Conservation (phyloP, 345 rosid genomes). For the Cochlearia excelsa region DNA sequence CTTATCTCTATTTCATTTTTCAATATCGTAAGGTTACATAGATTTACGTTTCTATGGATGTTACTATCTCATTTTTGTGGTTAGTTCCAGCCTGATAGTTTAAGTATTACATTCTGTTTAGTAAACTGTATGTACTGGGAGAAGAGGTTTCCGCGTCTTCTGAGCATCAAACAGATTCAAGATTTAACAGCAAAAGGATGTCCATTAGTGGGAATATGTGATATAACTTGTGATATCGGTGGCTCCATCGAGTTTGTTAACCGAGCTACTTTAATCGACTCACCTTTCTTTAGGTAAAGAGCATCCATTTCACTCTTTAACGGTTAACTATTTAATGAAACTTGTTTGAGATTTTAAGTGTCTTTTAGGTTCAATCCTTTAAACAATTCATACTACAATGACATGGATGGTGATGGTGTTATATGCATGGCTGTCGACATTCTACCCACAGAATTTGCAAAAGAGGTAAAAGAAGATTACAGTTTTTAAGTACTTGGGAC, state of each 20-base stretch:
- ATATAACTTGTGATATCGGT: conserved; percentile 84
- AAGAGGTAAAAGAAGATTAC: conserved; percentile 56
- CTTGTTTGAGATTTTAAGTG: neutral
- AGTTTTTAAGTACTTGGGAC: neutral
- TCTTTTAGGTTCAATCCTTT: conserved; percentile 59
- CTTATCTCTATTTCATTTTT: conserved; percentile 23
- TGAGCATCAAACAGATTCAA: conserved; percentile 66
- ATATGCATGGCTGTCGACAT: conserved; percentile 78
- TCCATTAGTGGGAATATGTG: conserved; percentile 85
- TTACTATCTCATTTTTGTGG: neutral
- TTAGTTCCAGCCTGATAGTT: neutral
- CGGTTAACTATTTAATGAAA: neutral
- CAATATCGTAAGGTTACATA: conserved; percentile 5
- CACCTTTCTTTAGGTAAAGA: conserved; percentile 80
- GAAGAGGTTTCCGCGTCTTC: conserved; percentile 71
- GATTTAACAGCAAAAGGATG: conserved; percentile 54
- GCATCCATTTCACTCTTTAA: neutral
- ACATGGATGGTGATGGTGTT: conserved; percentile 83
- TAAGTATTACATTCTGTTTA: conserved; percentile 34
- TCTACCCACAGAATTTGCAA: conserved; percentile 95
- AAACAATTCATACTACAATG: conserved; percentile 55
- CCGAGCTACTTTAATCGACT: conserved; percentile 65
- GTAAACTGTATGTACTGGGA: conserved; percentile 99
- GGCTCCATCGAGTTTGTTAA: conserved; percentile 87
- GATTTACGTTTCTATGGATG: conserved; percentile 7